Conservation (phyloP, 192 early-diverging fungal genomes). For the Lunasporangiospora selenospora region DNA sequence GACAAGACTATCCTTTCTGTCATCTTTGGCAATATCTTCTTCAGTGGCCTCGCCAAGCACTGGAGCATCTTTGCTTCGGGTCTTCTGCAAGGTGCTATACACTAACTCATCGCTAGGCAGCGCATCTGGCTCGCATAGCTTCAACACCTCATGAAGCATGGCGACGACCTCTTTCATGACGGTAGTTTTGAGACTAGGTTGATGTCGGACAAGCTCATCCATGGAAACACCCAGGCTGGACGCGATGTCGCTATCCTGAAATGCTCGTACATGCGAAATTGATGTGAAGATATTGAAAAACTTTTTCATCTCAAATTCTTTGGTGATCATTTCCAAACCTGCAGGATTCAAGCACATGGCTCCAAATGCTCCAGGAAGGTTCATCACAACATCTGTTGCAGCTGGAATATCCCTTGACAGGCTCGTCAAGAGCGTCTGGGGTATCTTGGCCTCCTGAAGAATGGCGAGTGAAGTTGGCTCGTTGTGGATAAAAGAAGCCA, state of each 20-base stretch:
- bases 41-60: conserved; percentile 23
- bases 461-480: conserved; percentile 95
- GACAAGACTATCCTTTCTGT: conserved; percentile 61
- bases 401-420: conserved; percentile 76
- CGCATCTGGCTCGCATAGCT: conserved; percentile 61
- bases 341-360: conserved; percentile 92
- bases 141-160: conserved; percentile 73
- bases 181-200: conserved; percentile 80
- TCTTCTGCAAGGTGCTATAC: conserved; percentile 27
- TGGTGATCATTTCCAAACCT: conserved; percentile 86
- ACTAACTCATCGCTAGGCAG: conserved; percentile 59
- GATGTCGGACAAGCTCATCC: conserved; percentile 97
- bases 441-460: conserved; percentile 90
- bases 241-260: conserved; percentile 86
- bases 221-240: conserved; percentile 83
- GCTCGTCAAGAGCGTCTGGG: conserved; percentile 79
- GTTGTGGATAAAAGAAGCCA: conserved; percentile 97
- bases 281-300: conserved; percentile 82
- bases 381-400: conserved; percentile 79
- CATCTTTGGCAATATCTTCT: conserved; percentile 49
- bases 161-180: conserved; percentile 72
- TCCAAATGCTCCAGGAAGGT: conserved; percentile 92
- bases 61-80: conserved; percentile 18
- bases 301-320: conserved; percentile 70
- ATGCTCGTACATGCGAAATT: conserved; percentile 74